Evolutionary conservation across 352 stramenopile species (phyloP).

Genomic region (Thraustotheca clavata): DNA sequence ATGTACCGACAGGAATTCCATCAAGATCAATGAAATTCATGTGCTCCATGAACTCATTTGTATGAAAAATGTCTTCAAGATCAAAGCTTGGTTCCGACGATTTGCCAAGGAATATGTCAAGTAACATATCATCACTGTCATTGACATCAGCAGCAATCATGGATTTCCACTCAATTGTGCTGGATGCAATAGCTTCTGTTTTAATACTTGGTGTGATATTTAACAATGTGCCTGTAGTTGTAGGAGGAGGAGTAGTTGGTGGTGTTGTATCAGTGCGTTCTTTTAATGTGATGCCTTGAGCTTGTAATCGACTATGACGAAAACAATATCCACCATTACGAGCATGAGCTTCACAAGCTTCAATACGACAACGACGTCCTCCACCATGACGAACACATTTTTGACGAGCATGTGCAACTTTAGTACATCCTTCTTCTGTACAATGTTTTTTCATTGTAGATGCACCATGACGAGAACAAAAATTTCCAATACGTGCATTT

Average conservation of each 20-base stretch:
- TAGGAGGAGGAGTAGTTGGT: neutral
- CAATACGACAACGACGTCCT: conserved; percentile 53
- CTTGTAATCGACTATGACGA: conserved; percentile 30
- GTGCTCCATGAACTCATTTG: neutral
- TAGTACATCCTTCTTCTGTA: conserved; percentile 65
- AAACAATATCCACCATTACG: conserved; percentile 59
- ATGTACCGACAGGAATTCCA: conserved; percentile 1
- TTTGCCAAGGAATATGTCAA: conserved; percentile 2
- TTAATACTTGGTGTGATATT: neutral
- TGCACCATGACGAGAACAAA: conserved; percentile 64
- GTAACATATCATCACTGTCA: neutral
- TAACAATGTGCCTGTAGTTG: neutral
- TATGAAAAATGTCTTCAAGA: neutral
- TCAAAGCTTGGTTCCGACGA: neutral
- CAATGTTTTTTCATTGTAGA: conserved; percentile 75
- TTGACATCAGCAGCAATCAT: neutral
- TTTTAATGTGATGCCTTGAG: neutral
- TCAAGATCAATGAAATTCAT: neutral
- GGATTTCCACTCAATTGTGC: neutral
- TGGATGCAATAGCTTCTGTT: neutral
- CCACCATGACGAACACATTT: conserved; percentile 71
- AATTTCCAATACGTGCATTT: conserved; percentile 57
- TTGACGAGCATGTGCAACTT: conserved; percentile 60
- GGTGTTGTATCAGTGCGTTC: neutral
- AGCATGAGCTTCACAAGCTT: conserved; percentile 64